These are phyloP conservation scores for Melampsora occidentalis DNA, from an alignment of 1,284 basidiomycete species.

Conservation along the genomic window DNA sequence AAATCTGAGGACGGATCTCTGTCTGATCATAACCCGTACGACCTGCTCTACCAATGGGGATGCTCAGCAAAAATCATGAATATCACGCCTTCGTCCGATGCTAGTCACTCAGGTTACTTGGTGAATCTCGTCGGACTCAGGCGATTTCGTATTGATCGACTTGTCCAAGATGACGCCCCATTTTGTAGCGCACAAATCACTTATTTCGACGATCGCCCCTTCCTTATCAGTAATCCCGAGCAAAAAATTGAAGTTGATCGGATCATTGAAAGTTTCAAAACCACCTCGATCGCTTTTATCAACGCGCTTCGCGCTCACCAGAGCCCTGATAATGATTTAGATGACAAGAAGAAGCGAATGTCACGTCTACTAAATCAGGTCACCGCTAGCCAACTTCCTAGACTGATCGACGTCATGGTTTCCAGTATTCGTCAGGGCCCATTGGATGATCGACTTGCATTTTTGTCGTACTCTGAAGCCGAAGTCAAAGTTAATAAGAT, in stretches of 20 bases:
- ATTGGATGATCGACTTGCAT: constrained; percentile 19
- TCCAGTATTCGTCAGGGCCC: background rate
- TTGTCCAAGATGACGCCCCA: background rate
- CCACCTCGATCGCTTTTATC: constrained; percentile 11
- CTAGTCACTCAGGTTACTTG: background rate
- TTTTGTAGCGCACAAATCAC: background rate
- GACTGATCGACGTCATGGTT: constrained; percentile 26
- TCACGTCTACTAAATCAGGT: background rate
- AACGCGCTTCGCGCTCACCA: background rate
- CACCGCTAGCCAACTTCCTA: background rate
- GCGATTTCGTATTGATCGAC: constrained; percentile 9
- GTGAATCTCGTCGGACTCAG: background rate
- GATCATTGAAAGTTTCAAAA: constrained; percentile 1
- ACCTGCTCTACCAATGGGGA: constrained; percentile 5
- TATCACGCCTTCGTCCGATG: background rate
- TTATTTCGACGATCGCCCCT: constrained; percentile 5
- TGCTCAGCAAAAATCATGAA: constrained; percentile 2
- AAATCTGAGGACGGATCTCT: background rate
- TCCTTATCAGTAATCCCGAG: background rate
- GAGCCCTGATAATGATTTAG: background rate
- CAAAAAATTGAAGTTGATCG: background rate
- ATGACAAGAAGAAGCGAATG: background rate
- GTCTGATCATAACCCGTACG: background rate
- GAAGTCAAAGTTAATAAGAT: constrained; percentile 16
- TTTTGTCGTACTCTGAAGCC: constrained; percentile 19